These are phyloP conservation scores for Microsporum canis DNA, from an alignment of 2,329 filamentous ascomycete genomes.

Conservation along the genomic window DNA sequence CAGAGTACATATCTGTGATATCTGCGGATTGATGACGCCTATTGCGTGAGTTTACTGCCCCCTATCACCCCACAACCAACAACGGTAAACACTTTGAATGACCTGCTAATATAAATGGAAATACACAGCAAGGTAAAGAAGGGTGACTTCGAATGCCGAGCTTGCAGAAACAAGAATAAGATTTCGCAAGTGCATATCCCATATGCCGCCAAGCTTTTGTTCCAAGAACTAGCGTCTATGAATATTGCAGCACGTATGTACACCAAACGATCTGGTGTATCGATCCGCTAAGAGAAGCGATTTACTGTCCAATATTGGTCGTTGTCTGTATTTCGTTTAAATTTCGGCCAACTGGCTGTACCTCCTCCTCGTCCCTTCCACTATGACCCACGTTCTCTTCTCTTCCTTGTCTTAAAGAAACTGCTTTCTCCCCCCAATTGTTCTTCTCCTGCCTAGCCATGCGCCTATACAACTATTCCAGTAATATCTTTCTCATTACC, in stretches of 20 bases:
- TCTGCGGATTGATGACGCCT: conserved; percentile 96
- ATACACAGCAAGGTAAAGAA: conserved; percentile 71
- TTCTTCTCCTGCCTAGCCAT: background rate
- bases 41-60: conserved; percentile 71
- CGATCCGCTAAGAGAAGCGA: conserved; percentile 23
- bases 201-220: conserved; percentile 93
- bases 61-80: conserved; percentile 7
- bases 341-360: background rate
- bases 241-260: conserved; percentile 98
- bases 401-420: conserved; percentile 1
- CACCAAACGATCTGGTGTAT: conserved; percentile 50
- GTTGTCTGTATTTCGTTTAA: background rate
- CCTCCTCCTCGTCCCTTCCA: background rate
- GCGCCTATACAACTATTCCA: background rate
- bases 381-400: background rate
- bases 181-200: conserved; percentile 97
- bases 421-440: background rate
- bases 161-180: conserved; percentile 98
- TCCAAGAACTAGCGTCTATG: conserved; percentile 97
- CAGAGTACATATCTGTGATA: conserved; percentile 95
- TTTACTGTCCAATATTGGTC: background rate
- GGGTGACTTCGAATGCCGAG: conserved; percentile 89
- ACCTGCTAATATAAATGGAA: conserved; percentile 4
- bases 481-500: background rate
- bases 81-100: background rate